Evolutionary conservation across 192 early-diverging fungal genomes (phyloP), one percentile per base, ranked within the genome.

Genomic region (Mortierella antarctica): DNA sequence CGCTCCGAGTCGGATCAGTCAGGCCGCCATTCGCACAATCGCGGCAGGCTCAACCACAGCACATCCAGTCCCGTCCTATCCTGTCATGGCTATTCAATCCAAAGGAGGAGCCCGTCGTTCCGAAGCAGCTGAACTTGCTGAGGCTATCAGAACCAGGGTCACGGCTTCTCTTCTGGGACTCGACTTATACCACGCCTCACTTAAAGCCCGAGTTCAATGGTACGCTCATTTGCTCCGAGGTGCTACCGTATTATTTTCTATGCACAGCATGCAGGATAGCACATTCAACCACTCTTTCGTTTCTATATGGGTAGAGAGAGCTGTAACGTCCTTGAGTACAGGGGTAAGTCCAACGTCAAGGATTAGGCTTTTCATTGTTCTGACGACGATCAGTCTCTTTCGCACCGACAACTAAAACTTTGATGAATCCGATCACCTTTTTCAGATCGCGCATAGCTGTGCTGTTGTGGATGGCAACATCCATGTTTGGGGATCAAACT

Each of bases 401-500:
- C 17, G 50, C 17, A 51, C 11, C 50, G 17, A 51, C 13, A 51
- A 51, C 11, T 51, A 31, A 31, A 31, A 31, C 31, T 31, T 31
- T 31, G 31, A 31, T 31, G 31, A 31, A 31, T 31, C 31, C 3
- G 31, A 31, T 2, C 31, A 31, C 50, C 31, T 31, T 53, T 10
- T 17, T 14, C 64, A 80, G 77, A 80, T 72, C 49, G 58, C 70
- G 10, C 77, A 80, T 21, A 68, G 70, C 47, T 80, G 77, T 45
- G 77, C 77, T 0, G 61, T 80, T 6, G 77, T 80, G 0, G 70
- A 80, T 31, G 77, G 77, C 12, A 80, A 72, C 49, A 53, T 80
- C 21, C 77, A 80, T 53, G 77, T 64, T 21, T 80, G 77, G 77
- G 77, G 77, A 20, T 80, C 77, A 59, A 80, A 80, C 60, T 80